phyloP scores from a whole-genome alignment of 257 asterid genomes.

The Scutellaria baicalensis region DNA sequence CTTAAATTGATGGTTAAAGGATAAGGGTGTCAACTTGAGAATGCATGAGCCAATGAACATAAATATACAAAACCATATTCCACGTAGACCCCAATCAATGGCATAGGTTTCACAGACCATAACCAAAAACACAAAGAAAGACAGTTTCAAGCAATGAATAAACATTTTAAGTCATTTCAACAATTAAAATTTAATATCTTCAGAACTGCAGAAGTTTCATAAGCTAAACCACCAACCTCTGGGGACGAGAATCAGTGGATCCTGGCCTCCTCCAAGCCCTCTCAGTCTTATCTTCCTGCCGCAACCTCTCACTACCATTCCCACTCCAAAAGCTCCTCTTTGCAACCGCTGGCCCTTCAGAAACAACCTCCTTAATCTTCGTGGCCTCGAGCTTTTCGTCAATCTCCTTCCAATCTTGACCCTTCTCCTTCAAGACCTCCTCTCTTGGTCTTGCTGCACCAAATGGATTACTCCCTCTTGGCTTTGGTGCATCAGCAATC shows the following conservation, averaged over 20 bases:
- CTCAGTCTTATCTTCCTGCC: constrained; percentile 42
- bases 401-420: constrained; percentile 85
- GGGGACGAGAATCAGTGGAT: constrained; percentile 42
- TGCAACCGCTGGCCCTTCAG: constrained; percentile 26
- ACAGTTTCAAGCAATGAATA: background rate
- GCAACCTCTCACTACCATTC: constrained; percentile 42
- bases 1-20: background rate
- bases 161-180: background rate
- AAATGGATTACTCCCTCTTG: constrained; percentile 71
- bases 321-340: constrained; percentile 64
- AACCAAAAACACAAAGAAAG: background rate
- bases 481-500: constrained; percentile 25
- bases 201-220: background rate
- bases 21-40: background rate
- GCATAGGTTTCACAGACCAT: background rate
- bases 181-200: constrained; percentile 2
- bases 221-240: constrained; percentile 48
- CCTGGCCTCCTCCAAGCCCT: constrained; percentile 77
- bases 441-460: constrained; percentile 96
- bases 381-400: constrained; percentile 65
- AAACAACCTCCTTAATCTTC: constrained; percentile 46
- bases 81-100: background rate
- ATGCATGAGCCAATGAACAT: background rate
- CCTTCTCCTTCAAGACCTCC: constrained; percentile 95
- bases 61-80: background rate